phyloP scores from a whole-genome alignment of 352 stramenopile species.

The Hyaloperonospora brassicae region DNA sequence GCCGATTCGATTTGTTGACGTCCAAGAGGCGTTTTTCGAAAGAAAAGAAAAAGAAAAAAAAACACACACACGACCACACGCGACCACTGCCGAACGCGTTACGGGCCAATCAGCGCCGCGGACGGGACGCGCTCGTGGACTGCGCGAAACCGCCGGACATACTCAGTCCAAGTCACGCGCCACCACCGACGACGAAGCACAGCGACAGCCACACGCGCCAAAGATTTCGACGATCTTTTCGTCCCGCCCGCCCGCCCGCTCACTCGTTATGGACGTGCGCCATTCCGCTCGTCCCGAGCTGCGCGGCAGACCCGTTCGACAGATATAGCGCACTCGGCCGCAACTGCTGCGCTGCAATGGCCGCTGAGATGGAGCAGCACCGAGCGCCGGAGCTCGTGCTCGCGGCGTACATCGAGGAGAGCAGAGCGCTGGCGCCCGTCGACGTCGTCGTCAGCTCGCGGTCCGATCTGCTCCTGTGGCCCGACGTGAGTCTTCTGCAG shows the following conservation, averaged over 20 bases:
- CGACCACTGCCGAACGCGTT: too few species aligned
- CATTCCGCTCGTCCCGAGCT: conserved; percentile 19
- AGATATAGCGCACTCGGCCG: too few species aligned
- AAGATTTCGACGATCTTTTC: conserved; percentile 40
- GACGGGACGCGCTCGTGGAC: neutral
- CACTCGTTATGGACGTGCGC: conserved; percentile 26
- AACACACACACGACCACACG: too few species aligned
- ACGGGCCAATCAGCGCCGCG: too few species aligned
- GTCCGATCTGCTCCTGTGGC: conserved; percentile 13
- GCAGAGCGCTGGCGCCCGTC: conserved; percentile 6
- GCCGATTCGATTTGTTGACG: too few species aligned
- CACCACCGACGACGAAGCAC: conserved; percentile 8
- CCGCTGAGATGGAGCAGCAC: conserved; percentile 27
- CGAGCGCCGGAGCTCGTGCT: conserved; percentile 20
- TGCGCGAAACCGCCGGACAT: conserved; percentile 1
- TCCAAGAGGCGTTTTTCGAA: too few species aligned
- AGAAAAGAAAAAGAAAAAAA: too few species aligned
- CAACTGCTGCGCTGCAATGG: conserved; percentile 10
- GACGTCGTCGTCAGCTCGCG: conserved; percentile 1
- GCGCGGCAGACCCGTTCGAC: conserved; percentile 2
- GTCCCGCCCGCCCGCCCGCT: conserved; percentile 6
- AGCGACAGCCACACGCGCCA: neutral
- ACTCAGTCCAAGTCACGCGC: conserved; percentile 1
- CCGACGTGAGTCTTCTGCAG: conserved; percentile 11
- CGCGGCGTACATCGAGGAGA: conserved; percentile 8